These are phyloP conservation scores for Candida morakotiae DNA, from an alignment of 805 yeast genomes.

Conservation along the genomic window DNA sequence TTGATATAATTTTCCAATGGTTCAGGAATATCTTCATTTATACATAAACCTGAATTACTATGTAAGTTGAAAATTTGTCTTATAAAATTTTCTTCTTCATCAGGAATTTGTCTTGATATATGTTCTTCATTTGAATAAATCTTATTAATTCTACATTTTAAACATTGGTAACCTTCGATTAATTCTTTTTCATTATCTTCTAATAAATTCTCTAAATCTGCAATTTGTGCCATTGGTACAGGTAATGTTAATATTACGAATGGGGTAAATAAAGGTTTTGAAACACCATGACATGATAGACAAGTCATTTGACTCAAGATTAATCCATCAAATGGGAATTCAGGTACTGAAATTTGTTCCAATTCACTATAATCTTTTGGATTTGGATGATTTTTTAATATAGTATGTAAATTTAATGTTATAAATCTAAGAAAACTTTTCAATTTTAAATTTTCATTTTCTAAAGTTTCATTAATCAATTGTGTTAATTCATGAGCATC, in stretches of 20 bases:
- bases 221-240: constrained; percentile 55
- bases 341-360: constrained; percentile 40
- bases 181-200: constrained; percentile 58
- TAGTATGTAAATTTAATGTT: constrained; percentile 7
- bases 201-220: constrained; percentile 52
- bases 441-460: constrained; percentile 54
- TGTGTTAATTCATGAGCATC: constrained; percentile 95
- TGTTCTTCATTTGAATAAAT: constrained; percentile 27
- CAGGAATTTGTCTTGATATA: constrained; percentile 21
- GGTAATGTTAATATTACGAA: constrained; percentile 71
- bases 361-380: constrained; percentile 11
- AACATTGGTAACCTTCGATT: constrained; percentile 76
- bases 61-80: constrained; percentile 31
- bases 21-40: constrained; percentile 64
- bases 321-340: constrained; percentile 71
- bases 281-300: constrained; percentile 56
- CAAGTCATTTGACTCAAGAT: constrained; percentile 68
- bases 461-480: constrained; percentile 71
- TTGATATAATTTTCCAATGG: constrained; percentile 46
- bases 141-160: constrained; percentile 52
- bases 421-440: constrained; percentile 23
- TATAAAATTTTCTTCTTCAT: constrained; percentile 16
- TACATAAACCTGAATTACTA: constrained; percentile 35
- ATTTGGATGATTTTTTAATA: constrained; percentile 6
- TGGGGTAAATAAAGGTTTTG: constrained; percentile 55